A percentile compares a stretch with the other conserved stretches of the same genome.
Evolutionary conservation across 2,329 filamentous ascomycete genomes (phyloP).

Genomic region (Sclerotinia spermophila): DNA sequence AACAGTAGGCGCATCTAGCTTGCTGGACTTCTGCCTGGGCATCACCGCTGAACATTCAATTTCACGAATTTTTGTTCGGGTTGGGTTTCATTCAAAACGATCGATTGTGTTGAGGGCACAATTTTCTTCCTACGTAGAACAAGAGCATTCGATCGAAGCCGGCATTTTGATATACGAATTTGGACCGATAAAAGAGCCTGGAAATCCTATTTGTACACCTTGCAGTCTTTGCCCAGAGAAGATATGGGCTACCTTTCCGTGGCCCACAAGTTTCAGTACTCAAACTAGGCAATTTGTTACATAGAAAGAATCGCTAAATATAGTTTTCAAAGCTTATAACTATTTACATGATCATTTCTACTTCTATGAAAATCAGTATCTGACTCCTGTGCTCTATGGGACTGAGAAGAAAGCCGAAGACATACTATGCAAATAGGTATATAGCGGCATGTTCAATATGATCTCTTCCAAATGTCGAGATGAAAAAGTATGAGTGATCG

Average conservation of each 20-base stretch:
- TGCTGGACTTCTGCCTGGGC: background rate
- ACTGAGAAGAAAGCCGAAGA: background rate
- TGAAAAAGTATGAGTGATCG: constrained; percentile 97
- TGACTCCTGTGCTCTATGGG: background rate
- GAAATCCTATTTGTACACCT: background rate
- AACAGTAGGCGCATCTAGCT: background rate
- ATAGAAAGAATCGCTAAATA: background rate
- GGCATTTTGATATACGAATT: background rate
- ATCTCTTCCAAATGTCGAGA: constrained; percentile 74
- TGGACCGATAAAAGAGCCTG: background rate
- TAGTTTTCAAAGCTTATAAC: constrained; percentile 8
- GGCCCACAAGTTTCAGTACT: background rate
- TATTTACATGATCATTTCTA: constrained; percentile 2
- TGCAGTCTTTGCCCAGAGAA: background rate
- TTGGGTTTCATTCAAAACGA: background rate
- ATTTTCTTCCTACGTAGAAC: background rate
- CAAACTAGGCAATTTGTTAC: background rate
- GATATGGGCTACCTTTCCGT: background rate
- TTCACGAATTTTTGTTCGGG: background rate
- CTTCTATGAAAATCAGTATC: constrained; percentile 16
- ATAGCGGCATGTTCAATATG: constrained; percentile 20
- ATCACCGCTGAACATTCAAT: background rate
- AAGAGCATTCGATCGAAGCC: background rate
- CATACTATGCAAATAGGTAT: constrained; percentile 22
- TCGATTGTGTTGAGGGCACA: background rate